Evolutionary conservation across 2,329 filamentous ascomycete genomes (phyloP), one percentile per base, ranked within the genome.

Genomic region (Cordyceps javanica): DNA sequence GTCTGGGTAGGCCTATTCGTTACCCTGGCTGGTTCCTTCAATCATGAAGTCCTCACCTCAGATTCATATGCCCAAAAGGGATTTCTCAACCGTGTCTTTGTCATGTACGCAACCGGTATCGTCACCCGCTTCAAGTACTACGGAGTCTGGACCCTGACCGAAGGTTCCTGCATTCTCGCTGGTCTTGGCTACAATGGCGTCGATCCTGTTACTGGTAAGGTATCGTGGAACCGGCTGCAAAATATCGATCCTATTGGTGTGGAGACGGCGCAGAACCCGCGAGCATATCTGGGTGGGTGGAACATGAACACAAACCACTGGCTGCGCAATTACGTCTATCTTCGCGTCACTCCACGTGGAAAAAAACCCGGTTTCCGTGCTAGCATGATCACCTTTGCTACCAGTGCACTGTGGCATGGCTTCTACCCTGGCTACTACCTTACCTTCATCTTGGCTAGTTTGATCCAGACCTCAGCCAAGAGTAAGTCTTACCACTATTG

Each of bases 291-390:
- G 3, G 93, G 87, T 50, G 89, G 85, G 67, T 99, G 94, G 94
- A 99, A 99, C 72, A 96, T 97, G 77, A 97, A 97, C 73, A 99
- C 94, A 13, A 99, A 97, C 71, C 85, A 90, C 67, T 99, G 94
- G 94, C 77, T 99, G 60, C 85, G 92, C 48, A 96, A 97, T 72
- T 99, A 97, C 69, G 81, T 99, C 64, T 99, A 97, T 69, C 80
- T 99, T 49, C 87, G 94, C 25, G 94, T 99, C 3, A 99, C 94
- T 0, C 94, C 94, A 0, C 89, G 89, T 65, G 94, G 94, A 55
- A 94, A 91, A 78, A 99, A 97, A 72, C 94, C 94, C 10, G 94
- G 94, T 1, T 99, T 99, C 77, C 82, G 92, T 59, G 94, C 94
- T 52, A 97, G 89, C 67, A 76, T 99, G 76, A 91, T 91, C 34